These are phyloP conservation scores for Diaporthe humulicola DNA, from an alignment of 2,329 filamentous ascomycete genomes.

Conservation along the genomic window DNA sequence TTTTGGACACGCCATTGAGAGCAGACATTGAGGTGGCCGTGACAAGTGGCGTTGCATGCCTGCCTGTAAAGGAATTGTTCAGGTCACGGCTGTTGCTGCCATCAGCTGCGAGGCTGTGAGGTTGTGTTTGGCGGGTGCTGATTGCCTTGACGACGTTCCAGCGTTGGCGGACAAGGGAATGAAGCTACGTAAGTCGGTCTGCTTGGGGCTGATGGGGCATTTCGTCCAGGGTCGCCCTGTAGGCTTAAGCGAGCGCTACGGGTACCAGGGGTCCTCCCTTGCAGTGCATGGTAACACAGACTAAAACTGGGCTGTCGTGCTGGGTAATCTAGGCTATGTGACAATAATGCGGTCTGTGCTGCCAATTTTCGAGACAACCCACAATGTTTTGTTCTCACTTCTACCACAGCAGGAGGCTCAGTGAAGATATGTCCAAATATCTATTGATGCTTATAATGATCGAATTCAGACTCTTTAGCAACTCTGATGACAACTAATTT, in stretches of 20 bases:
- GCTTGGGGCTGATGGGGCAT: not conserved
- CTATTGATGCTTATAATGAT: not conserved
- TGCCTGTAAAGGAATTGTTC: conserved; percentile 44
- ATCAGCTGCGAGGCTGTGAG: conserved; percentile 33
- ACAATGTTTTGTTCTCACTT: not conserved
- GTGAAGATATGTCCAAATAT: not conserved
- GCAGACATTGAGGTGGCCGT: conserved; percentile 61
- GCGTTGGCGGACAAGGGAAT: not conserved
- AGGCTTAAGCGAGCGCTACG: not conserved
- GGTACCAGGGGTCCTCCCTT: not conserved
- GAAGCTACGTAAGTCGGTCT: conserved; percentile 26
- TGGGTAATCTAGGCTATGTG: not conserved
- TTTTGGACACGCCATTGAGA: conserved; percentile 59
- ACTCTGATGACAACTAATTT: not conserved
- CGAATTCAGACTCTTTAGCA: not conserved
- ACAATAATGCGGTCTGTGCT: not conserved
- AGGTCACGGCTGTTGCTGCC: conserved; percentile 34
- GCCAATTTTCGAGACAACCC: not conserved
- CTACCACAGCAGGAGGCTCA: not conserved
- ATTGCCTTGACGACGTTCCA: not conserved
- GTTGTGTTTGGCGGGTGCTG: conserved; percentile 5
- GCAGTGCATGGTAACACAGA: not conserved
- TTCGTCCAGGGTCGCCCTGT: not conserved
- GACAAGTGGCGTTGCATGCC: conserved; percentile 57
- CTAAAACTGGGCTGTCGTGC: not conserved